phyloP scores from a whole-genome alignment of 108 stramenopile species.

The Poteriospumella lacustris region DNA sequence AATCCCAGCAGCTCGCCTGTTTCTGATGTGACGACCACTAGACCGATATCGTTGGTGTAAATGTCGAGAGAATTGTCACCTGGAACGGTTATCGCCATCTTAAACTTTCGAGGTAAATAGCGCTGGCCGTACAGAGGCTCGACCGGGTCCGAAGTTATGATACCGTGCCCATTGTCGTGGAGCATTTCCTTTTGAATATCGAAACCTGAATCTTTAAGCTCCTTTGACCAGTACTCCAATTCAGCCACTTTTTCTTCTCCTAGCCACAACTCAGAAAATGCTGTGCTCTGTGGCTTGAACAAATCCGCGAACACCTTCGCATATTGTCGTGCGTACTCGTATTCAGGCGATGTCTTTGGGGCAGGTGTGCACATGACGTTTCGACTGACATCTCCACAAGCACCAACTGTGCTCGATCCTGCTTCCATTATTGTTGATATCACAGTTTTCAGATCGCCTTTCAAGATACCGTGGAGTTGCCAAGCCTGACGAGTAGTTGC shows the following conservation, averaged over 20 bases:
- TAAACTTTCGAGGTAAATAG: conserved; percentile 96
- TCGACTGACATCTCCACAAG: conserved; percentile 92
- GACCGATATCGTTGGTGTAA: conserved; percentile 93
- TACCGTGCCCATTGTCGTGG: conserved; percentile 73
- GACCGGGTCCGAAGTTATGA: conserved; percentile 65
- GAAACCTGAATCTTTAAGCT: neutral
- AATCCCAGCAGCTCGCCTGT: conserved; percentile 39
- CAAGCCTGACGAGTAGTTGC: conserved; percentile 95
- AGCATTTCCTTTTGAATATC: conserved; percentile 37
- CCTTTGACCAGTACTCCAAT: conserved; percentile 72
- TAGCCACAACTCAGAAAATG: conserved; percentile 88
- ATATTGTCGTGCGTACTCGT: conserved; percentile 63
- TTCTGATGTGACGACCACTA: conserved; percentile 72
- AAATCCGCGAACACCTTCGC: conserved; percentile 78
- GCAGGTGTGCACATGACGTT: conserved; percentile 93
- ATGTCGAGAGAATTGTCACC: conserved; percentile 93
- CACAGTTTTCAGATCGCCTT: conserved; percentile 86
- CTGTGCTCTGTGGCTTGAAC: conserved; percentile 84
- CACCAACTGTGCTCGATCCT: conserved; percentile 87
- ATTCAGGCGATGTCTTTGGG: conserved; percentile 67
- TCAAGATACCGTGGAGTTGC: conserved; percentile 94
- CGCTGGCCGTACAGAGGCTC: conserved; percentile 93
- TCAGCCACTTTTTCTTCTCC: conserved; percentile 89
- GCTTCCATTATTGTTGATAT: conserved; percentile 91
- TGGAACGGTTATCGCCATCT: conserved; percentile 89